These are phyloP conservation scores for Candida caryicola DNA, from an alignment of 805 yeast species.

Conservation along the genomic window DNA sequence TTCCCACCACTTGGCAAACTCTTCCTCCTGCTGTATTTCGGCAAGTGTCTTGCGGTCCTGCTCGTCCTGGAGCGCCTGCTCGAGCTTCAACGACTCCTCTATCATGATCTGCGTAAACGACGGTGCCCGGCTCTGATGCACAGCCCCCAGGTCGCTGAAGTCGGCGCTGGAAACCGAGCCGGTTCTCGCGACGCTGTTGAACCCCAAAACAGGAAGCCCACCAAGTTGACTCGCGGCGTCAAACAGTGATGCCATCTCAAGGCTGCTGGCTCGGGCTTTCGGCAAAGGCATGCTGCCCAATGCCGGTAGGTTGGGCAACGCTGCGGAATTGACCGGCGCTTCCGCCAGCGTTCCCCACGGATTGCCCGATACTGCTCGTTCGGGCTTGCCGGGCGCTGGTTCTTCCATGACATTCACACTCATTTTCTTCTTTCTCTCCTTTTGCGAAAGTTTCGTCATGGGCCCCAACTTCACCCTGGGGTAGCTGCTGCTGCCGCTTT, in stretches of 20 bases:
- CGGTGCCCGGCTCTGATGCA: slow-evolving; percentile 13
- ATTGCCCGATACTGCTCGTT: background rate
- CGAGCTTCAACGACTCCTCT: slow-evolving; percentile 43
- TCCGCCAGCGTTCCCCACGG: slow-evolving; percentile 5
- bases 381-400: background rate
- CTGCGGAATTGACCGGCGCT: background rate
- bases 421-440: slow-evolving; percentile 44
- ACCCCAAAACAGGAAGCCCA: background rate
- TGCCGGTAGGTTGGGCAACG: background rate
- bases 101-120: slow-evolving; percentile 45
- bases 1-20: slow-evolving; percentile 86
- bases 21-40: slow-evolving; percentile 78
- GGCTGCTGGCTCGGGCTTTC: too few species aligned
- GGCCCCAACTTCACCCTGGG: slow-evolving; percentile 35
- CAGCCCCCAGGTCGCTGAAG: background rate
- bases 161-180: background rate
- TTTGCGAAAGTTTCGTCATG: slow-evolving; percentile 51
- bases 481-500: slow-evolving; percentile 10
- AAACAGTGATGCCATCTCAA: too few species aligned
- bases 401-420: slow-evolving; percentile 1
- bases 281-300: background rate
- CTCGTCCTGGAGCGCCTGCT: slow-evolving; percentile 27
- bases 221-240: background rate
- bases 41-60: slow-evolving; percentile 46
- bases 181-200: background rate